Conservation (phyloP, 768 basidiomycete genomes). For the Pleurotus giganteus region DNA sequence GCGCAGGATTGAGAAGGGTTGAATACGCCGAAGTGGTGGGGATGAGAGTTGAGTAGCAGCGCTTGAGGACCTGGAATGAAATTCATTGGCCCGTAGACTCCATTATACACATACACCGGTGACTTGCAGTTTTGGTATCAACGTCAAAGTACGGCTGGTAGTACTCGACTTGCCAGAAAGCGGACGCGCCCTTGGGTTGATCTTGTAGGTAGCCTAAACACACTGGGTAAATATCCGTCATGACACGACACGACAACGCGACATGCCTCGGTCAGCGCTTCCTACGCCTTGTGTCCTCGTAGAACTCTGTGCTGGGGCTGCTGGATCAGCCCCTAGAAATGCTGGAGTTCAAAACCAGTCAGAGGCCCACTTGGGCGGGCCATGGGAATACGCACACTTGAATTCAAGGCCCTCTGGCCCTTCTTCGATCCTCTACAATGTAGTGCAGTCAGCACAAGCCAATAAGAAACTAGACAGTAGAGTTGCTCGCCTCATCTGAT, state of each 20-base stretch:
- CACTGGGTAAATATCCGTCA: not conserved
- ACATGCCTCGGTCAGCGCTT: conserved; percentile 51
- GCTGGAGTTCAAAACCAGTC: conserved; percentile 32
- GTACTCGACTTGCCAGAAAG: conserved; percentile 82
- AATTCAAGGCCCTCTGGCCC: conserved; percentile 71
- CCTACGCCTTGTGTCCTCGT: conserved; percentile 38
- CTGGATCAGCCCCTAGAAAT: conserved; percentile 50
- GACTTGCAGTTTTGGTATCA: conserved; percentile 68
- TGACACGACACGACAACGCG: not conserved
- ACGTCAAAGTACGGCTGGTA: conserved; percentile 90
- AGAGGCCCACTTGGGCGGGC: not conserved
- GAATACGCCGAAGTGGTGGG: conserved; percentile 67
- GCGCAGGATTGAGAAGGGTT: conserved; percentile 61
- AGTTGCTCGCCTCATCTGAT: conserved; percentile 59
- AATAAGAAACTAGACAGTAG: not conserved
- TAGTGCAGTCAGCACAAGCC: not conserved
- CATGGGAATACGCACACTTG: conserved; percentile 47
- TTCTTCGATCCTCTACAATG: conserved; percentile 54
- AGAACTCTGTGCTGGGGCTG: conserved; percentile 21
- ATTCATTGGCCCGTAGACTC: not conserved
- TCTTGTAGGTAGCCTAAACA: conserved; percentile 65
- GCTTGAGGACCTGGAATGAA: conserved; percentile 55
- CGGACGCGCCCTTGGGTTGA: conserved; percentile 41
- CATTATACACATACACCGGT: conserved; percentile 4
- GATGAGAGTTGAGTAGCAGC: conserved; percentile 78